A percentile compares a stretch with the other conserved stretches of the same genome.
These are phyloP conservation scores for Mucor lusitanicus DNA, from an alignment of 371 early-diverging fungal species.

Conservation along the genomic window DNA sequence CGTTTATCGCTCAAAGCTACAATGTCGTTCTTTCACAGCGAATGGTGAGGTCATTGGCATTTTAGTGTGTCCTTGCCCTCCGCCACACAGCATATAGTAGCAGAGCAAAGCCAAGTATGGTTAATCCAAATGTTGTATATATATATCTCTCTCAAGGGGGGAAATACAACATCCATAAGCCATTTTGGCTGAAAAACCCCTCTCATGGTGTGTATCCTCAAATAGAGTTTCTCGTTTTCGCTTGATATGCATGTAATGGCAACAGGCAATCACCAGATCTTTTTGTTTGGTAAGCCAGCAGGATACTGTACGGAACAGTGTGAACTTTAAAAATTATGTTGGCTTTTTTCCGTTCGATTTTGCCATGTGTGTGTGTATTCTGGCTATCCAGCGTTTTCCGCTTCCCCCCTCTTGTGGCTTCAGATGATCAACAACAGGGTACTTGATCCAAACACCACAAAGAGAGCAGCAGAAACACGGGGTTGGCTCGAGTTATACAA, in stretches of 20 bases:
- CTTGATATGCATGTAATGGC: neutral
- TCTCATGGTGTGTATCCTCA: neutral
- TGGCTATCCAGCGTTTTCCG: neutral
- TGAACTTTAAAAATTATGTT: neutral
- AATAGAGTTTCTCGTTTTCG: neutral
- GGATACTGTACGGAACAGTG: neutral
- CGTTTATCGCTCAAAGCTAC: neutral
- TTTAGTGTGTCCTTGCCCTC: neutral
- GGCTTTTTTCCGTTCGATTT: neutral
- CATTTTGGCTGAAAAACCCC: conserved; percentile 1
- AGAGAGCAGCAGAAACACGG: neutral
- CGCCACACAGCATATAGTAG: neutral
- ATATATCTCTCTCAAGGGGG: neutral
- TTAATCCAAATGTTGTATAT: neutral
- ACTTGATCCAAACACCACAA: neutral
- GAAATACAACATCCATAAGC: neutral
- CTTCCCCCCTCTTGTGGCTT: neutral
- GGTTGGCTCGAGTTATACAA: neutral
- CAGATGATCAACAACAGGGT: neutral
- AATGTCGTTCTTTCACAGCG: neutral
- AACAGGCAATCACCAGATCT: neutral
- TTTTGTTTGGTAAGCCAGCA: neutral
- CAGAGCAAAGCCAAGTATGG: neutral
- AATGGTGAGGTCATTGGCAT: neutral
- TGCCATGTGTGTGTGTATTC: neutral